Base-by-base conservation (phyloP, 345 rosid species). In the Cardamine chenopodiifolia region DNA sequence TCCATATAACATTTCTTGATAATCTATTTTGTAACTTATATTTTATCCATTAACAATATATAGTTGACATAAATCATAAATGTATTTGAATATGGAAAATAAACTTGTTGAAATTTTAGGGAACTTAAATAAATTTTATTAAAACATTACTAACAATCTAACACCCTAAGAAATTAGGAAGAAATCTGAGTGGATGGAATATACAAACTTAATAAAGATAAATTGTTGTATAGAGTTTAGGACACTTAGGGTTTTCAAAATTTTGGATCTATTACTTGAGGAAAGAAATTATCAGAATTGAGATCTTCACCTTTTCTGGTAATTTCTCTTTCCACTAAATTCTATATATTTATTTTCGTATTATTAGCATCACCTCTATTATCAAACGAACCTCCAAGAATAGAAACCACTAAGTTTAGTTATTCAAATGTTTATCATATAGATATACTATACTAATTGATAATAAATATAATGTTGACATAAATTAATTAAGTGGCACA, bases 401-500 rank as follows among this genome's bases (percentile, higher is more conserved):
- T 73, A 53, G 22, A 66, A 62, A 62, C 68, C 67, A 67, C 61
- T 48, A 58, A 26, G 5, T 57, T 64, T 32, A 56, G 45, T 2
- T 42, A 55, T 13, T 34, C 49, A 23, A 32, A 56, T 32, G 23
- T 12, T 32, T 73, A 55, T 29, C 25, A 56, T 29, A 44, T n/a
- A 34, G 13, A 71, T 20, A 19, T 22, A 44, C 10, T 62, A 58
- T 59, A 62, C 4, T 13, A 48, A 22, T 32, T 17, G 31, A 44
- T 73, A 59, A 11, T 19, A 31, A 32, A 49, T 20, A 48, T 26
- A 66, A 74, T 44, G 68, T 62, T 70, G 63, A 42, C 26, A 22
- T 55, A 55, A 15, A 53, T 65, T 48, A 14, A 55, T 66, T 49
- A 69, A 44, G 66, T 69, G 75, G 65, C 71, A 70, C 75, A 70